Evolutionary conservation across 352 stramenopile genomes (phyloP).

Genomic region (Globisporangium rhizosaccharum): DNA sequence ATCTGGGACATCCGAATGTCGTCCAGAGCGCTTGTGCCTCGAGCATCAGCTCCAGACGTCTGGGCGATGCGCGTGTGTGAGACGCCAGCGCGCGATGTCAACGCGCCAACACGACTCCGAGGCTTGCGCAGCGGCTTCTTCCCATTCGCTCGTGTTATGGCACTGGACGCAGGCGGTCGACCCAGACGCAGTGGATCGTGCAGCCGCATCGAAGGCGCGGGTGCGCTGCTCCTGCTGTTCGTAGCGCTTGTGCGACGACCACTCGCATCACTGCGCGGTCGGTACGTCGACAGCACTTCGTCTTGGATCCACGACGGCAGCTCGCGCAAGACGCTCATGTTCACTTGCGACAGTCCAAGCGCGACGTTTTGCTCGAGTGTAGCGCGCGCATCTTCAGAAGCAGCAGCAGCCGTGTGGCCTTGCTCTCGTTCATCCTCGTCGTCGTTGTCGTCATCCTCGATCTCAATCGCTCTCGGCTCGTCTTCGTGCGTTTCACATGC

Average conservation of each 20-base stretch:
- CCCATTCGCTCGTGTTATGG: constrained; percentile 8
- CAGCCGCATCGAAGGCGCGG: too few relatives aligned
- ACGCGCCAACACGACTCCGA: neutral
- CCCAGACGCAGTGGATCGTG: neutral
- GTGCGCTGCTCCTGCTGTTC: neutral
- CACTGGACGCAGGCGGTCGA: neutral
- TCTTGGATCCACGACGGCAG: constrained; percentile 45
- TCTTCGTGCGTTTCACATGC: neutral
- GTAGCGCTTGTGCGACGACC: neutral
- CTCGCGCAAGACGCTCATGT: constrained; percentile 51
- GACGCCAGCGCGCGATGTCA: too few relatives aligned
- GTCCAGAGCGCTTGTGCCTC: constrained; percentile 33
- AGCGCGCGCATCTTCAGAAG: constrained; percentile 1
- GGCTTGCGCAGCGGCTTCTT: constrained; percentile 19
- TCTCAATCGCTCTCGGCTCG: neutral
- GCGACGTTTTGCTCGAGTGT: neutral
- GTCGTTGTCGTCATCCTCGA: constrained; percentile 1
- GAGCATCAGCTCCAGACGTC: neutral
- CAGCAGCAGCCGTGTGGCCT: neutral
- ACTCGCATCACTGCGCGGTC: neutral
- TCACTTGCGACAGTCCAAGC: constrained; percentile 52
- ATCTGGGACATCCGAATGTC: constrained; percentile 78
- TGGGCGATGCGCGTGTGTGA: neutral
- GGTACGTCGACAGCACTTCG: constrained; percentile 49
- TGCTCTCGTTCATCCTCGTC: constrained; percentile 2